These are phyloP conservation scores for Phytophthora tentaculata DNA, from an alignment of 352 stramenopile species.

Conservation along the genomic window DNA sequence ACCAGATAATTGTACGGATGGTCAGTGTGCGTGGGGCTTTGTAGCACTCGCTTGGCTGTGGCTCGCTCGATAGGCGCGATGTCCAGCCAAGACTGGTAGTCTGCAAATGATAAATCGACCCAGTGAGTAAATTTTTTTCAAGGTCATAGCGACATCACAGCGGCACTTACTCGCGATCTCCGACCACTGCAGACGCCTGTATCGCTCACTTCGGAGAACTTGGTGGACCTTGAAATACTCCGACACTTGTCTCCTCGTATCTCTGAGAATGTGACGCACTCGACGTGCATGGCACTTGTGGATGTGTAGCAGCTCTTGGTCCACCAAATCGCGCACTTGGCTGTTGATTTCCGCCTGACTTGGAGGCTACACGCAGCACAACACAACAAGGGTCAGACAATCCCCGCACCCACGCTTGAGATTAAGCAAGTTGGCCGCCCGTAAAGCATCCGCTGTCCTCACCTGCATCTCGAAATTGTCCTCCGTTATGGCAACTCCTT, in stretches of 20 bases:
- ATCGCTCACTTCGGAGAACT: constrained; percentile 33
- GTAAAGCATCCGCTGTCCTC: neutral
- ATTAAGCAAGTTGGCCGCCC: neutral
- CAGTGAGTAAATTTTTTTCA: neutral
- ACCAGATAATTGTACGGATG: constrained; percentile 45
- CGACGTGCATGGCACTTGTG: constrained; percentile 50
- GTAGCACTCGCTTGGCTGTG: constrained; percentile 32
- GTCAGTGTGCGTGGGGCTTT: constrained; percentile 13
- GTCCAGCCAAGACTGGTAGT: constrained; percentile 32
- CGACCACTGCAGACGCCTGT: constrained; percentile 34
- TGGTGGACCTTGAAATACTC: constrained; percentile 30
- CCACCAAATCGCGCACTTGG: constrained; percentile 41
- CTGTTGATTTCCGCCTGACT: constrained; percentile 41
- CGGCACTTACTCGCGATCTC: constrained; percentile 42
- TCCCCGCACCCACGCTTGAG: neutral
- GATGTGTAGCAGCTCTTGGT: constrained; percentile 37
- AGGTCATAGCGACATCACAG: neutral
- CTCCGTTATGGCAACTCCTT: constrained; percentile 27
- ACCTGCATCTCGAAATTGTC: constrained; percentile 32
- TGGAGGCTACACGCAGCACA: constrained; percentile 8
- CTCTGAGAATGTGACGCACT: constrained; percentile 41
- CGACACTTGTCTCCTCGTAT: constrained; percentile 41
- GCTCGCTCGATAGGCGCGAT: constrained; percentile 44
- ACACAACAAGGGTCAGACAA: constrained; percentile 2
- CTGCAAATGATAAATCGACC: constrained; percentile 21